phyloP scores from a whole-genome alignment of 202 grass and related monocot species.

The Elaeis oleifera region DNA sequence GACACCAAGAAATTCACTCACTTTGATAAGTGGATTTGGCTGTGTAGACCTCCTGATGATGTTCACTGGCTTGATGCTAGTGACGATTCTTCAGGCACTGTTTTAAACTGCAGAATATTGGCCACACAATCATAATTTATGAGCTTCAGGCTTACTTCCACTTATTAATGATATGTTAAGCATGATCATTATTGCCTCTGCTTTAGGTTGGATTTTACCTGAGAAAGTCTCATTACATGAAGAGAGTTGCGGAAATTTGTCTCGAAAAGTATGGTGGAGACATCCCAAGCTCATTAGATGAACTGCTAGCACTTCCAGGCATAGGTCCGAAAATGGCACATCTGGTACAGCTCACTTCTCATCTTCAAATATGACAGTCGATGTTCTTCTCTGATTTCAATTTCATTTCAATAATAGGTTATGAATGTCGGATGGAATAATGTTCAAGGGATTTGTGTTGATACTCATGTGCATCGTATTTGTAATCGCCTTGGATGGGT shows the following conservation, averaged over 20 bases:
- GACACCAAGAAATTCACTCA: too few species aligned
- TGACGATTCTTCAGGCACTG: too few species aligned
- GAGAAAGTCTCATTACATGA: conserved; percentile 75
- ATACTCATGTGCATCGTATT: conserved; percentile 98
- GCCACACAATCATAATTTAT: too few species aligned
- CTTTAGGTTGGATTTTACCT: conserved; percentile 88
- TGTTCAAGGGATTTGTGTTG: conserved; percentile 91
- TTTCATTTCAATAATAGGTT: conserved; percentile 20
- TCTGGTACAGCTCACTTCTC: conserved; percentile 41
- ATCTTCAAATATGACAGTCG: not conserved
- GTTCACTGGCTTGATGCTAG: too few species aligned
- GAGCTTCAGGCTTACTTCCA: too few species aligned
- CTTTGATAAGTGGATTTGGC: too few species aligned
- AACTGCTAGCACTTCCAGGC: conserved; percentile 74
- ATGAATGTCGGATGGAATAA: conserved; percentile 98
- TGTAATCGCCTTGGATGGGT: conserved; percentile 95
- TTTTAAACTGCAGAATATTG: too few species aligned
- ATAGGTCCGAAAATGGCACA: conserved; percentile 98
- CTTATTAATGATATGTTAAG: too few species aligned
- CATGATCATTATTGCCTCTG: not conserved
- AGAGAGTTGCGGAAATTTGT: conserved; percentile 76
- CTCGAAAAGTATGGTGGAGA: conserved; percentile 77
- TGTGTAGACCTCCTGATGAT: too few species aligned
- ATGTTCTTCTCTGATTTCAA: conserved; percentile 3
- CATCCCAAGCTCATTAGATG: conserved; percentile 64